These are phyloP conservation scores for Urochloa ruziziensis DNA, from an alignment of 176 grass and related monocot genomes.

Conservation along the genomic window DNA sequence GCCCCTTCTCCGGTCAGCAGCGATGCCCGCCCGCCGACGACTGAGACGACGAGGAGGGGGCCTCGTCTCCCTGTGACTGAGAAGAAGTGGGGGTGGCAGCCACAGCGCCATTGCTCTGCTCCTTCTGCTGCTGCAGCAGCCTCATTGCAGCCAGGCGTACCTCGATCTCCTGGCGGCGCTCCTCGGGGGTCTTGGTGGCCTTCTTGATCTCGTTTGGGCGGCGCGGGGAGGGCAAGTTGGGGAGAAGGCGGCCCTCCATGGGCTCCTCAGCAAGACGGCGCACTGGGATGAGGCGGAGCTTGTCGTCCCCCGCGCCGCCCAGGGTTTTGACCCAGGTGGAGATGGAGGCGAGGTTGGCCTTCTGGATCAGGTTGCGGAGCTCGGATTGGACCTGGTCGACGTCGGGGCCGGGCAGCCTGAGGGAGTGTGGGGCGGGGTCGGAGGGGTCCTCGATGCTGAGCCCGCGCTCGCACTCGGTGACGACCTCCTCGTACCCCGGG, in stretches of 20 bases:
- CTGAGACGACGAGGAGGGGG: constrained; percentile 51
- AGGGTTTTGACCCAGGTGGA: constrained; percentile 87
- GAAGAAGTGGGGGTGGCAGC: not conserved
- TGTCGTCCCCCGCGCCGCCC: constrained; percentile 59
- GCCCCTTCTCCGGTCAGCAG: constrained; percentile 54
- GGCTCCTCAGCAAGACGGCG: constrained; percentile 58
- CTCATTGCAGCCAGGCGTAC: constrained; percentile 64
- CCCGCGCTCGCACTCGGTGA: constrained; percentile 72
- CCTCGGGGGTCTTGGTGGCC: constrained; percentile 77
- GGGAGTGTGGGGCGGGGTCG: constrained; percentile 60
- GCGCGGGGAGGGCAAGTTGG: constrained; percentile 33
- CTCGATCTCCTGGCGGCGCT: constrained; percentile 96
- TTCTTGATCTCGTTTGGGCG: constrained; percentile 93
- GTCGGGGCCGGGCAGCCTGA: constrained; percentile 47
- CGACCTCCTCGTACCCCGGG: constrained; percentile 61
- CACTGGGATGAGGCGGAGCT: constrained; percentile 65
- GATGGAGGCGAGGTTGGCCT: constrained; percentile 80
- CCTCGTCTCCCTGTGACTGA: constrained; percentile 45
- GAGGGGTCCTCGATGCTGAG: constrained; percentile 52
- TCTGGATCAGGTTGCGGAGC: constrained; percentile 66
- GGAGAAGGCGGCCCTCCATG: constrained; percentile 67
- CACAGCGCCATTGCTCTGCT: constrained; percentile 25
- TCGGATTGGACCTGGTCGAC: constrained; percentile 64
- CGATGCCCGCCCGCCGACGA: constrained; percentile 35
- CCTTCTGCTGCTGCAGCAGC: constrained; percentile 66